Evolutionary conservation across 2,329 filamentous ascomycete species (phyloP).

Genomic region (Diaporthe batatas): DNA sequence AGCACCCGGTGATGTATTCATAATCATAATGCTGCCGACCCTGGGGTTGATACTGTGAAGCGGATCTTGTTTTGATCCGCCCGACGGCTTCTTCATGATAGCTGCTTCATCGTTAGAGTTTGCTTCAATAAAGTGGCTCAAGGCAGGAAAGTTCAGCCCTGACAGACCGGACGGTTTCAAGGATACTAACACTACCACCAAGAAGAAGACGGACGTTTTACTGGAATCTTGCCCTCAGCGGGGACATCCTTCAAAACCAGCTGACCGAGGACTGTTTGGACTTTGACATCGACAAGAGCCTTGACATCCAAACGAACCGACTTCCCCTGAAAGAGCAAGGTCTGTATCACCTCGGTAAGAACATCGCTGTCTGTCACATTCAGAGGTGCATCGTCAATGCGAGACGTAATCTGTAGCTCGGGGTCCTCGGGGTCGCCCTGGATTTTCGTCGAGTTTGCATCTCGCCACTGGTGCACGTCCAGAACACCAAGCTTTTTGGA

Average conservation of each 20-base stretch:
- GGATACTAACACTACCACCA: slow-evolving; percentile 58
- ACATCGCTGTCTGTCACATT: slow-evolving; percentile 84
- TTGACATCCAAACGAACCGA: slow-evolving; percentile 79
- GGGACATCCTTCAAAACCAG: slow-evolving; percentile 88
- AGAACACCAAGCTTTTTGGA: slow-evolving; percentile 83
- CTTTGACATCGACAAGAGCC: slow-evolving; percentile 84
- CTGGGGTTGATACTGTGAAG: slow-evolving; percentile 68
- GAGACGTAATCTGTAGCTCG: slow-evolving; percentile 79
- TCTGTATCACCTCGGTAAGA: slow-evolving; percentile 84
- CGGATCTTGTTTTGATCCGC: slow-evolving; percentile 51
- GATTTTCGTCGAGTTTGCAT: slow-evolving; percentile 82
- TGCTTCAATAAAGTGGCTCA: slow-evolving; percentile 22
- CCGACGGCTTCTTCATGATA: slow-evolving; percentile 40
- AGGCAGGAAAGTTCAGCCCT: slow-evolving; percentile 32
- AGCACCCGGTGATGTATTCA: slow-evolving; percentile 78
- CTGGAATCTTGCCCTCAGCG: slow-evolving; percentile 85
- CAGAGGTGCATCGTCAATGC: slow-evolving; percentile 83
- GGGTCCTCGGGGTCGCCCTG: slow-evolving; percentile 70
- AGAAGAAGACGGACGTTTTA: slow-evolving; percentile 89
- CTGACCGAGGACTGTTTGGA: slow-evolving; percentile 84
- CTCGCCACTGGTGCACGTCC: slow-evolving; percentile 84
- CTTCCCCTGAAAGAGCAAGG: slow-evolving; percentile 80
- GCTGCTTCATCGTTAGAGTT: slow-evolving; percentile 33
- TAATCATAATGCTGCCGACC: slow-evolving; percentile 78
- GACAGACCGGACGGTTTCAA: slow-evolving; percentile 37